These are phyloP conservation scores for Termitomyces sp. DNA, from an alignment of 768 basidiomycete genomes.

Conservation along the genomic window DNA sequence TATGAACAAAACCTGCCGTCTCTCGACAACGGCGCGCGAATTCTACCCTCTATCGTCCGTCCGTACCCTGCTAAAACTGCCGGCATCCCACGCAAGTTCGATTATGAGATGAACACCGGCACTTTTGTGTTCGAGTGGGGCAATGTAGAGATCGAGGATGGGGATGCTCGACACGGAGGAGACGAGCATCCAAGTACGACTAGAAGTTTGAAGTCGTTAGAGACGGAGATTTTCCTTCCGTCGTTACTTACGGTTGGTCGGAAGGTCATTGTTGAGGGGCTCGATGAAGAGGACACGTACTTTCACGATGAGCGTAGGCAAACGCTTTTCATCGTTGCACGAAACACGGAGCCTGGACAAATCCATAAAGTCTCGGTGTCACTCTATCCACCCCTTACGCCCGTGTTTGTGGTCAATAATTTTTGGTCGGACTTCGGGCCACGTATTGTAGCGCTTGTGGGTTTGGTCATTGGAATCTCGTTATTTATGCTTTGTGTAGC, in stretches of 20 bases:
- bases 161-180: background rate
- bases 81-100: conserved; percentile 69
- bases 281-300: conserved; percentile 44
- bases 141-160: conserved; percentile 22
- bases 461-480: conserved; percentile 16
- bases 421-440: conserved; percentile 55
- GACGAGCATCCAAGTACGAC: background rate
- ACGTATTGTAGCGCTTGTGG: conserved; percentile 15
- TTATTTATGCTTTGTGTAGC: background rate
- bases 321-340: conserved; percentile 63
- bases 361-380: conserved; percentile 47
- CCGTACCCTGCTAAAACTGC: conserved; percentile 91
- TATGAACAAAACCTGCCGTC: conserved; percentile 58
- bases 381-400: conserved; percentile 45
- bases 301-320: conserved; percentile 60
- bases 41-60: conserved; percentile 74
- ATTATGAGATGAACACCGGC: conserved; percentile 76
- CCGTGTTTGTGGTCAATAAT: conserved; percentile 52
- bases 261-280: conserved; percentile 52
- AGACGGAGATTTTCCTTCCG: conserved; percentile 85
- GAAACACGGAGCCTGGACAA: conserved; percentile 35
- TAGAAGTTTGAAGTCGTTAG: conserved; percentile 28
- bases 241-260: conserved; percentile 51
- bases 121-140: conserved; percentile 62
- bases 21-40: conserved; percentile 78